These are phyloP conservation scores for Chloropicon primus DNA, from an alignment of 139 green algal species.

Conservation along the genomic window DNA sequence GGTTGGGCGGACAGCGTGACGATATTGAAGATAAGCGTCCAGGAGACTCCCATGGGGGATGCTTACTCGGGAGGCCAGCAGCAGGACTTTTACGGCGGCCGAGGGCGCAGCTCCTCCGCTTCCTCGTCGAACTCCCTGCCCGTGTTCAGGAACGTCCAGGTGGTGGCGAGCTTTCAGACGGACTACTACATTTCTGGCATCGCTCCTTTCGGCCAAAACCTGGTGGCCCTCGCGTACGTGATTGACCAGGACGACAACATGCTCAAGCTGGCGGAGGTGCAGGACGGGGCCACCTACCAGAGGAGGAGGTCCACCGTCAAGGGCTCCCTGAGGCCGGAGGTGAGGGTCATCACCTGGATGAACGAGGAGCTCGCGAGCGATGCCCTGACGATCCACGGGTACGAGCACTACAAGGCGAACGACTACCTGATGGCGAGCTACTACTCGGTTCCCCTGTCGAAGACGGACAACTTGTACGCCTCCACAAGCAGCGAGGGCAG, in stretches of 20 bases:
- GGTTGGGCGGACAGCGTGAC: slow-evolving; percentile 54
- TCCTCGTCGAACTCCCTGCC: neutral
- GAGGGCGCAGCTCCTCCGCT: neutral
- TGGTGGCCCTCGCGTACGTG: slow-evolving; percentile 42
- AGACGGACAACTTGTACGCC: neutral
- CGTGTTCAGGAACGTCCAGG: slow-evolving; percentile 17
- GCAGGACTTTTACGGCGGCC: neutral
- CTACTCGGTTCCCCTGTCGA: neutral
- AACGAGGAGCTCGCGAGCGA: slow-evolving; percentile 35
- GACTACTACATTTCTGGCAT: slow-evolving; percentile 41
- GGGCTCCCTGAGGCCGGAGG: slow-evolving; percentile 13
- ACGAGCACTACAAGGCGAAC: slow-evolving; percentile 13
- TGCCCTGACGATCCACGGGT: slow-evolving; percentile 29
- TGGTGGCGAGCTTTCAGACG: slow-evolving; percentile 32
- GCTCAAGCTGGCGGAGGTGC: neutral
- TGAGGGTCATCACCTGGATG: slow-evolving; percentile 24
- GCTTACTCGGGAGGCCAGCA: slow-evolving; percentile 18
- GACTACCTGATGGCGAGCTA: slow-evolving; percentile 7
- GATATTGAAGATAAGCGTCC: slow-evolving; percentile 15
- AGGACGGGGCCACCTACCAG: neutral
- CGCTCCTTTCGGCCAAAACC: slow-evolving; percentile 51
- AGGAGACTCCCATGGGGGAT: slow-evolving; percentile 8
- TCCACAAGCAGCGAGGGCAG: neutral
- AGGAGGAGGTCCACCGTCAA: neutral
- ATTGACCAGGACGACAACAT: slow-evolving; percentile 6